Base-by-base conservation (phyloP, 2,329 filamentous ascomycete species). In the Phialocephala sp. region DNA sequence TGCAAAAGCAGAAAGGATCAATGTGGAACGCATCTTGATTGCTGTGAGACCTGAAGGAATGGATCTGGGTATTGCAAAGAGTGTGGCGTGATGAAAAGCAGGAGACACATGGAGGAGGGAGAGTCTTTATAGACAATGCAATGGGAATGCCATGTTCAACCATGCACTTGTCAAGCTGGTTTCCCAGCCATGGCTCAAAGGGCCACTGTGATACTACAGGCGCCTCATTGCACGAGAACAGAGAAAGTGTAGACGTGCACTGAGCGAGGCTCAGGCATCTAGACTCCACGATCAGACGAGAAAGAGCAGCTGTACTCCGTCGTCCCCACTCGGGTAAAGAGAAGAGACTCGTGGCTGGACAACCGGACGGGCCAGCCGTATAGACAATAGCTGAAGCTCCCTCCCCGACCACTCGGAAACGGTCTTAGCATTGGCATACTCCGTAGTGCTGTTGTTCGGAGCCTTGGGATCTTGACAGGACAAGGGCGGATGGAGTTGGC, bases 1-100 rank as follows among this genome's bases (percentile, higher is more conserved):
- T 58, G 67, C 68, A 56, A 73, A 64, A 45, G 67, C 66, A 41
- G 67, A 68, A 37, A 67, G 15, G n/a, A 72, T 41, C 45, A 71
- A 55, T 15, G 64, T 54, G 32, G 67, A 65, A 63, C 69, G 67
- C 71, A 72, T 72, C 9, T 43, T 47, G 37, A 60, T 32, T 45
- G 37, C 5, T 57, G 47, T 55, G 37, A 60, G 47, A n/a, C 20
- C 11, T 50, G 24, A 63, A 36, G 12, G 50, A 62, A 43, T 43
- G 45, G n/a, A 22, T 20, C 8, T 9, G n/a, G 11, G 27, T 54
- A 39, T 57, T 37, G 18, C 3, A 41, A 39, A 20, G 55, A 57
- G n/a, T 37, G 55, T 57, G 18, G 59, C 22, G 35, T 35, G 24
- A 47, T 47, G 57, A 59, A 35, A 27, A 24, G 12, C 18, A 37